These are phyloP conservation scores for Aspergillus latus DNA, from an alignment of 2,329 filamentous ascomycete species.

Conservation along the genomic window DNA sequence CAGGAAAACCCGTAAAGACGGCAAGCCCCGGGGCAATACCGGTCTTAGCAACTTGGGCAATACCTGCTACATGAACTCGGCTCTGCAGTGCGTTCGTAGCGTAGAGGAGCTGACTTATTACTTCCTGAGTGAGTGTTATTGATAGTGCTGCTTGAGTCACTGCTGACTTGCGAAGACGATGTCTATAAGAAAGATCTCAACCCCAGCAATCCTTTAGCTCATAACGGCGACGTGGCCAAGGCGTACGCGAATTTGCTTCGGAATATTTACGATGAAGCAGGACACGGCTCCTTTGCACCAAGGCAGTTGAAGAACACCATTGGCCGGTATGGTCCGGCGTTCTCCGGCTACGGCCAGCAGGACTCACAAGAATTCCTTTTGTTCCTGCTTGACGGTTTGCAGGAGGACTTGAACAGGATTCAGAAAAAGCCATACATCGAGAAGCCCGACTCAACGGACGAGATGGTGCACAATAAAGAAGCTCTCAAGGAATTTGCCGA, in stretches of 20 bases:
- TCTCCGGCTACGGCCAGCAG: conserved; percentile 93
- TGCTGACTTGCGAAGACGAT: conserved; percentile 45
- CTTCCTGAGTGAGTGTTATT: conserved; percentile 60
- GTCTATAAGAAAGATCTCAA: conserved; percentile 81
- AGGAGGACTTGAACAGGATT: conserved; percentile 92
- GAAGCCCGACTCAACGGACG: conserved; percentile 95
- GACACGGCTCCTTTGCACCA: conserved; percentile 69
- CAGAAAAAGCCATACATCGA: conserved; percentile 96
- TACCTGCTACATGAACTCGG: conserved; percentile 99
- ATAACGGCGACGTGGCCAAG: conserved; percentile 82
- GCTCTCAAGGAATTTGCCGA: conserved; percentile 83
- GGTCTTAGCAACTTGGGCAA: conserved; percentile 91
- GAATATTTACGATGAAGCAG: conserved; percentile 72
- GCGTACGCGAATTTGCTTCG: conserved; percentile 75
- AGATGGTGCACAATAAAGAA: conserved; percentile 80
- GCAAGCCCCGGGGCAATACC: conserved; percentile 71
- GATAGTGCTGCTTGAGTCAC: background rate
- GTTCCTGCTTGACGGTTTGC: conserved; percentile 88
- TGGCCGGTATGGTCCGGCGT: conserved; percentile 76
- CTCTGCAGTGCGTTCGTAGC: conserved; percentile 88
- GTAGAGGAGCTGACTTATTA: conserved; percentile 93
- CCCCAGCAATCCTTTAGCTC: conserved; percentile 76
- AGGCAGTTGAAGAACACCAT: conserved; percentile 79
- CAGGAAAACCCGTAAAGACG: conserved; percentile 66
- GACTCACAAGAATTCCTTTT: conserved; percentile 97